Conservation (phyloP, 2,329 filamentous ascomycete genomes). For the Ophiostoma sp. region DNA sequence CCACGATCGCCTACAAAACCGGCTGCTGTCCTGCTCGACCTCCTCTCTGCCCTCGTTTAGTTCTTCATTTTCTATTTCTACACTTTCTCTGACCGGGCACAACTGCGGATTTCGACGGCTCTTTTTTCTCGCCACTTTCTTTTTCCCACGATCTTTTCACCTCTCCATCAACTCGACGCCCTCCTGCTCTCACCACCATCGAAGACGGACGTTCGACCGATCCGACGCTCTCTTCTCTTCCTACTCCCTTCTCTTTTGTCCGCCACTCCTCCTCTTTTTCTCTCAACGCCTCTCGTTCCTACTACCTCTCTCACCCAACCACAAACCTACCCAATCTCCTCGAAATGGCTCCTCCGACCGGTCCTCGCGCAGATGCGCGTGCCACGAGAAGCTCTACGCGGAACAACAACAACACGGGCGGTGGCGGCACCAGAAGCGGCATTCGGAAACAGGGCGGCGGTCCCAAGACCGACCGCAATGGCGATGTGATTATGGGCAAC, state of each 20-base stretch:
- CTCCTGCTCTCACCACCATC: not conserved
- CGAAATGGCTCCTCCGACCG: slow-evolving; percentile 38
- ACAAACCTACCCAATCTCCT: not conserved
- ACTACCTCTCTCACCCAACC: not conserved
- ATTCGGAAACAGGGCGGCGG: slow-evolving; percentile 52
- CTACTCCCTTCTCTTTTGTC: not conserved
- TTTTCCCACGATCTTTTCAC: not conserved
- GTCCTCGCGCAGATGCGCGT: slow-evolving; percentile 31
- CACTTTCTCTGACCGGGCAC: not conserved
- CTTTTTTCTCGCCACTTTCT: not conserved
- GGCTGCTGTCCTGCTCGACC: not conserved
- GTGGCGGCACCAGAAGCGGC: not conserved
- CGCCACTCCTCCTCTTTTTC: not conserved
- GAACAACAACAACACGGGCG: not conserved
- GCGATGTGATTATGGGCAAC: slow-evolving; percentile 60
- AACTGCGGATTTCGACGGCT: not conserved
- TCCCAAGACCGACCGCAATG: slow-evolving; percentile 53
- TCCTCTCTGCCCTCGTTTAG: not conserved
- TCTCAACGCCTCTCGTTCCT: not conserved
- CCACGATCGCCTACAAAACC: slow-evolving; percentile 10
- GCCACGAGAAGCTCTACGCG: slow-evolving; percentile 30
- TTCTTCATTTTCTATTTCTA: not conserved
- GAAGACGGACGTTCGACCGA: not conserved
- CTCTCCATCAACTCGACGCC: not conserved
- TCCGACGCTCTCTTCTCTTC: not conserved